Conservation (phyloP, 2,329 filamentous ascomycete genomes). For the Neonectria punicea region DNA sequence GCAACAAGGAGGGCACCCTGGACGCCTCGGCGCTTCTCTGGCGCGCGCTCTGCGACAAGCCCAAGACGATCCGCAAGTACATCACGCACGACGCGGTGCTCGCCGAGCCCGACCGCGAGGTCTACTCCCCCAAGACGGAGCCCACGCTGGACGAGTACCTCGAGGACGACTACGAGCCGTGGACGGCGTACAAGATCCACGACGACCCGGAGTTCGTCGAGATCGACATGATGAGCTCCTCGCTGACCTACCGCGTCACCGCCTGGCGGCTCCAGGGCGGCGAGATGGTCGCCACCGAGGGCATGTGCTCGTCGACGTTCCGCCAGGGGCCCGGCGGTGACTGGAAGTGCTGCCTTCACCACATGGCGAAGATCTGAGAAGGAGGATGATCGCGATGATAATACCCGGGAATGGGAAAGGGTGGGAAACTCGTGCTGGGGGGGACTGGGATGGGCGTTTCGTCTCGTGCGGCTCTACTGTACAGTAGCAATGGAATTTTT, state of each 20-base stretch:
- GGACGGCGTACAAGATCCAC: slow-evolving; percentile 50
- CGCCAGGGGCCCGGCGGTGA: slow-evolving; percentile 48
- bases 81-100: slow-evolving; percentile 48
- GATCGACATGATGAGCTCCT: slow-evolving; percentile 51
- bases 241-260: slow-evolving; percentile 47
- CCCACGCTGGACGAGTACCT: slow-evolving; percentile 47
- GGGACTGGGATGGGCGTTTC: background rate
- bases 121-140: slow-evolving; percentile 47
- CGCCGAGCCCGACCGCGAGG: slow-evolving; percentile 44
- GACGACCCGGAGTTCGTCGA: slow-evolving; percentile 50
- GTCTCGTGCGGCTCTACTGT: background rate
- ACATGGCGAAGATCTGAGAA: slow-evolving; percentile 44
- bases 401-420: background rate
- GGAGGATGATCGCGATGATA: background rate
- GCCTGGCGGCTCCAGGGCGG: slow-evolving; percentile 44
- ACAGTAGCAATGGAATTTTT: background rate
- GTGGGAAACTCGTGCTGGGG: background rate
- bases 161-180: slow-evolving; percentile 48
- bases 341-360: slow-evolving; percentile 49
- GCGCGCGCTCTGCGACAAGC: slow-evolving; percentile 49
- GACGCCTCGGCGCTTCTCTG: slow-evolving; percentile 50
- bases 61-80: slow-evolving; percentile 47
- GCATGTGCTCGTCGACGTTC: slow-evolving; percentile 48
- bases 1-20: slow-evolving; percentile 50
- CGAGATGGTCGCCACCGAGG: slow-evolving; percentile 49